A percentile compares a stretch with the other conserved stretches of the same genome.
Conservation (phyloP, 805 yeast species). For the Candida hispaniensis region DNA sequence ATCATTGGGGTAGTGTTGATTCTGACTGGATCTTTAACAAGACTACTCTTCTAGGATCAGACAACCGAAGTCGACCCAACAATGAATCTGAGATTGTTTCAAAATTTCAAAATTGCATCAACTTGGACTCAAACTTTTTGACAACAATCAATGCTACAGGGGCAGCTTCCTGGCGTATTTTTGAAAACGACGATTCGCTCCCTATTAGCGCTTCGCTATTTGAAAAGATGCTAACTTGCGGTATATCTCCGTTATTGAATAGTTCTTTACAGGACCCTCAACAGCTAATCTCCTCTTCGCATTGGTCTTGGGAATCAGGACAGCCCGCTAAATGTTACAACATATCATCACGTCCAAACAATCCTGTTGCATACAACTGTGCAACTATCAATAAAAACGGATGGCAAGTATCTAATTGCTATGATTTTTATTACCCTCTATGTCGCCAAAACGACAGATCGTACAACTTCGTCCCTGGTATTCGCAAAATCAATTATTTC, state of each 20-base stretch:
- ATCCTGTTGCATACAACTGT: slow-evolving; percentile 36
- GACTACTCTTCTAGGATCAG: slow-evolving; percentile 6
- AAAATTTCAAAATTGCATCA: slow-evolving; percentile 7
- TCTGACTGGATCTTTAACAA: slow-evolving; percentile 7
- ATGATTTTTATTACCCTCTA: slow-evolving; percentile 38
- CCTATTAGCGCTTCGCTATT: slow-evolving; percentile 36
- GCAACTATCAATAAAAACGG: slow-evolving; percentile 37
- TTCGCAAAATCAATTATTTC: slow-evolving; percentile 29
- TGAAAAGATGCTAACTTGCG: slow-evolving; percentile 38
- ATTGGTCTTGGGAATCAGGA: slow-evolving; percentile 67
- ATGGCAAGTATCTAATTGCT: slow-evolving; percentile 63
- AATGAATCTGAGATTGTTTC: too few relatives aligned
- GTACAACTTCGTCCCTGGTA: slow-evolving; percentile 32
- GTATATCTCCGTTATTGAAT: slow-evolving; percentile 55
- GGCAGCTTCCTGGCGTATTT: slow-evolving; percentile 31
- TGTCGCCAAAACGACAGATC: slow-evolving; percentile 41
- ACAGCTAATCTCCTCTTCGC: slow-evolving; percentile 20
- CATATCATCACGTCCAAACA: slow-evolving; percentile 17
- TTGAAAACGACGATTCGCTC: too few relatives aligned
- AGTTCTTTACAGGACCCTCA: slow-evolving; percentile 25
- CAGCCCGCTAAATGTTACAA: slow-evolving; percentile 37
- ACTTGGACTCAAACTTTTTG: slow-evolving; percentile 14
- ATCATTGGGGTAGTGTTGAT: slow-evolving; percentile 7
- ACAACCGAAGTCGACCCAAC: too few relatives aligned
- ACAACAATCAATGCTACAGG: slow-evolving; percentile 17